Conservation (phyloP, 2,329 filamentous ascomycete species). For the Sporothrix schenckii region DNA sequence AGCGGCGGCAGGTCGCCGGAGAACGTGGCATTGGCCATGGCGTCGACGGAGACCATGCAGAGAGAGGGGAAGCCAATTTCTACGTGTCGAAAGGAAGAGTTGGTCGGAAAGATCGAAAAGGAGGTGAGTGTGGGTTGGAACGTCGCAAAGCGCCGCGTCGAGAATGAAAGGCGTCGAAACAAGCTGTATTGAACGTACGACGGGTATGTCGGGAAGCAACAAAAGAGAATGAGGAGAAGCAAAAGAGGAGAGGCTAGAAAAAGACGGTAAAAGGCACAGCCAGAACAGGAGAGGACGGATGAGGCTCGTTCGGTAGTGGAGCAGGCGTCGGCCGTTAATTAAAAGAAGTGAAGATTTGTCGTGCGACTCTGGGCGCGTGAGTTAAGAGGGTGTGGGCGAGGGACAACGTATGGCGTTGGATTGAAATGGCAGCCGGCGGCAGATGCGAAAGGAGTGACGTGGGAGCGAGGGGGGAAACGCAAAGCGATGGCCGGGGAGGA, state of each 20-base stretch:
- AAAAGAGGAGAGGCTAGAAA: background rate
- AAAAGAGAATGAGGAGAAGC: constrained; percentile 3
- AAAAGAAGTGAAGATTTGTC: constrained; percentile 27
- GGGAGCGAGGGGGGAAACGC: background rate
- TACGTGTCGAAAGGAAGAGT: background rate
- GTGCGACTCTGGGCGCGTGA: constrained; percentile 32
- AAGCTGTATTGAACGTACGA: background rate
- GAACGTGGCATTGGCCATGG: constrained; percentile 58
- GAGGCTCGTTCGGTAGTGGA: constrained; percentile 34
- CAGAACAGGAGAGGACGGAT: constrained; percentile 19
- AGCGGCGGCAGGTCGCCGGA: constrained; percentile 76
- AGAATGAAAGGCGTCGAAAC: background rate
- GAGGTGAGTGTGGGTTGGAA: background rate
- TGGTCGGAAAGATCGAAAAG: background rate
- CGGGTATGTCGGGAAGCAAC: background rate
- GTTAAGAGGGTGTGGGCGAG: background rate
- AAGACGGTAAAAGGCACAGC: constrained; percentile 17
- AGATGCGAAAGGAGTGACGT: constrained; percentile 24
- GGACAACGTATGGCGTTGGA: constrained; percentile 1
- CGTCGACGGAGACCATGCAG: constrained; percentile 47
- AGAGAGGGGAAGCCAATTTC: background rate
- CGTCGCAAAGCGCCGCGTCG: background rate
- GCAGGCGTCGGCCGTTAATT: constrained; percentile 35
- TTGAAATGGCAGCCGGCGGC: constrained; percentile 24
- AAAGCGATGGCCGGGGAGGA: background rate